phyloP scores from a whole-genome alignment of 352 stramenopile genomes.

The Pythium chondricola region DNA sequence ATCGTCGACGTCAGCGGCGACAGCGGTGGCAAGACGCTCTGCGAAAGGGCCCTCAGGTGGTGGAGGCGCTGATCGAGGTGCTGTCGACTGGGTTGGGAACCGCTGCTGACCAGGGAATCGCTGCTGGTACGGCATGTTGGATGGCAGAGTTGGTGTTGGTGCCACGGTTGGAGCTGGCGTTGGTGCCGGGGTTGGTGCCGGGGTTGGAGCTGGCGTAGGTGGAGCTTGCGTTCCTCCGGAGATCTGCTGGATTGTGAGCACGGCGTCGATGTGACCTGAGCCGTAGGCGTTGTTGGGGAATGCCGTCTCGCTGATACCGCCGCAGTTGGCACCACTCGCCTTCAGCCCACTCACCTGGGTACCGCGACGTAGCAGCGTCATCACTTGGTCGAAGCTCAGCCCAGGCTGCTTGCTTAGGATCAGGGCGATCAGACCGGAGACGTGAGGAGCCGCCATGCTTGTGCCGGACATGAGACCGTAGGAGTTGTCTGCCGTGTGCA shows the following conservation, averaged over 20 bases:
- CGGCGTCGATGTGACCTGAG: constrained; percentile 24
- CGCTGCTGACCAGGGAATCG: no score
- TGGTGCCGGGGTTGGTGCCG: background rate
- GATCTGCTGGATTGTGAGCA: constrained; percentile 4
- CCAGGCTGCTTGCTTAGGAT: constrained; percentile 19
- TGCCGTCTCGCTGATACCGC: constrained; percentile 3
- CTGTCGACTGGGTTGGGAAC: background rate
- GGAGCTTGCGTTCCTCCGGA: background rate
- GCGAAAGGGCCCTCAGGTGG: no score
- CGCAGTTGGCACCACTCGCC: constrained; percentile 7
- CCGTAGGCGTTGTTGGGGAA: constrained; percentile 34
- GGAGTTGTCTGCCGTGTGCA: constrained; percentile 12
- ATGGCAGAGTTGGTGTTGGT: background rate
- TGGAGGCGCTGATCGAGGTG: no score
- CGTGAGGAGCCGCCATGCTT: constrained; percentile 28
- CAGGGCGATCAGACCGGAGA: constrained; percentile 23
- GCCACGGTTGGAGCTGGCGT: background rate
- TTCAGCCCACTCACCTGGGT: constrained; percentile 1
- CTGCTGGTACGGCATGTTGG: constrained; percentile 6
- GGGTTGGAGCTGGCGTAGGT: background rate
- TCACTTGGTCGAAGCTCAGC: constrained; percentile 22
- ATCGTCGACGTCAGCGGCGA: background rate
- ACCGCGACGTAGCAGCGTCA: constrained; percentile 3
- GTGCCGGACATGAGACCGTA: constrained; percentile 25
- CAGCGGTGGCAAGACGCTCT: no score